phyloP scores from a whole-genome alignment of 148 eudicot species.

The Fagopyrum tataricum region DNA sequence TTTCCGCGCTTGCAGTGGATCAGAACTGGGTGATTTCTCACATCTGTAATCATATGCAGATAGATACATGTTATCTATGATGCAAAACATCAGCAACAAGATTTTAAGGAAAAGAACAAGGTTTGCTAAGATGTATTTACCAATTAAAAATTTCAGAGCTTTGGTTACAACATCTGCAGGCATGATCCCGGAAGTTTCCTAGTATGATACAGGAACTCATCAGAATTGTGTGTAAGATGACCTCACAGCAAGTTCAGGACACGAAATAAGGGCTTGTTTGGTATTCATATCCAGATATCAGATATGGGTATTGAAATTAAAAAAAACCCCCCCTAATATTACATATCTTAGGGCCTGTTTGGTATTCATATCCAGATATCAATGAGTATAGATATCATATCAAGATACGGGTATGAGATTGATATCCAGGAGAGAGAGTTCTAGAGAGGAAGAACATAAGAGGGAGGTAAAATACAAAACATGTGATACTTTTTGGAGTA shows the following conservation, averaged over 20 bases:
- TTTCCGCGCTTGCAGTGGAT: conserved; percentile 92
- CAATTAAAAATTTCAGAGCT: conserved; percentile 59
- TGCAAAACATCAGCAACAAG: neutral
- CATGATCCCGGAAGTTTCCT: conserved; percentile 43
- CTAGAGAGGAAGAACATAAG: no score
- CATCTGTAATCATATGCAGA: conserved; percentile 38
- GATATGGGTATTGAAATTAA: no score
- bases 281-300: neutral
- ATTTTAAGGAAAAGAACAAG: neutral
- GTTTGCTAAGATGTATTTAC: conserved; percentile 21
- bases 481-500: no score
- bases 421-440: no score
- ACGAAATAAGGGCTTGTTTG: neutral
- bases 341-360: neutral
- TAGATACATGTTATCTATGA: neutral
- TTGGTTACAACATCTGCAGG: conserved; percentile 47
- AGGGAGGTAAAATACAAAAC: no score
- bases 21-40: conserved; percentile 65
- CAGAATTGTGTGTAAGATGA: neutral
- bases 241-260: neutral
- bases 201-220: neutral
- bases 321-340: neutral
- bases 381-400: no score
- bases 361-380: no score
- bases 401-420: no score